Evolutionary conservation across 176 grass and related monocot genomes (phyloP).

Genomic region (Oryza glumipatula): DNA sequence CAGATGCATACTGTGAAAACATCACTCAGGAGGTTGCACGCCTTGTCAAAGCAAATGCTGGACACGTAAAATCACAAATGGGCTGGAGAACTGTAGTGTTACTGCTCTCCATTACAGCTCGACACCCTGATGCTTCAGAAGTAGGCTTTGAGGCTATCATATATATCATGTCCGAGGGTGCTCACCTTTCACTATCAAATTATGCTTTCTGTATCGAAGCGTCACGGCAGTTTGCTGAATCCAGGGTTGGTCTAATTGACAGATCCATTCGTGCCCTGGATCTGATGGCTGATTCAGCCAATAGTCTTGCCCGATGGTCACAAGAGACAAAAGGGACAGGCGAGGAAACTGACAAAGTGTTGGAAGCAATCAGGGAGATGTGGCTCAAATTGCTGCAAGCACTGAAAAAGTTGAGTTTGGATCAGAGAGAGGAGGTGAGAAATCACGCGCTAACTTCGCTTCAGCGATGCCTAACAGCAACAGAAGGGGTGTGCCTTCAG

Average conservation of each 20-base stretch:
- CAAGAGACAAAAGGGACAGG: conserved; percentile 59
- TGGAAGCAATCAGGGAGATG: conserved; percentile 91
- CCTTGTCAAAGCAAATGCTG: conserved; percentile 85
- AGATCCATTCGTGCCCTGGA: conserved; percentile 80
- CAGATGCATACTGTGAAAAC: conserved; percentile 95
- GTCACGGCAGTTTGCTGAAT: conserved; percentile 85
- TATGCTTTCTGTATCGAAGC: conserved; percentile 89
- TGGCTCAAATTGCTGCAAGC: conserved; percentile 83
- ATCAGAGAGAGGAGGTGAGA: conserved; percentile 92
- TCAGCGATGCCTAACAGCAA: conserved; percentile 67
- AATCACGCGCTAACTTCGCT: conserved; percentile 84
- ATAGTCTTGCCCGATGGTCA: conserved; percentile 74
- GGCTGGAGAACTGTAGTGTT: conserved; percentile 87
- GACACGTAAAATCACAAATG: conserved; percentile 86
- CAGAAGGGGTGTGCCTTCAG: conserved; percentile 75
- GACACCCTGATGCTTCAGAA: conserved; percentile 89
- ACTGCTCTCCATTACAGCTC: conserved; percentile 93
- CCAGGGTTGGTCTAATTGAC: conserved; percentile 77
- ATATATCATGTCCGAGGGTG: conserved; percentile 92
- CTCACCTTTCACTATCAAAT: conserved; percentile 76
- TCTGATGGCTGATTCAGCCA: conserved; percentile 76
- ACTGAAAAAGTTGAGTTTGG: conserved; percentile 83
- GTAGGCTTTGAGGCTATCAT: conserved; percentile 83
- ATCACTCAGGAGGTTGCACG: conserved; percentile 88
- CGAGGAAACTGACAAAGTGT: conserved; percentile 80